Base-by-base conservation (phyloP, 768 basidiomycete species). In the Suillus tomentosus region DNA sequence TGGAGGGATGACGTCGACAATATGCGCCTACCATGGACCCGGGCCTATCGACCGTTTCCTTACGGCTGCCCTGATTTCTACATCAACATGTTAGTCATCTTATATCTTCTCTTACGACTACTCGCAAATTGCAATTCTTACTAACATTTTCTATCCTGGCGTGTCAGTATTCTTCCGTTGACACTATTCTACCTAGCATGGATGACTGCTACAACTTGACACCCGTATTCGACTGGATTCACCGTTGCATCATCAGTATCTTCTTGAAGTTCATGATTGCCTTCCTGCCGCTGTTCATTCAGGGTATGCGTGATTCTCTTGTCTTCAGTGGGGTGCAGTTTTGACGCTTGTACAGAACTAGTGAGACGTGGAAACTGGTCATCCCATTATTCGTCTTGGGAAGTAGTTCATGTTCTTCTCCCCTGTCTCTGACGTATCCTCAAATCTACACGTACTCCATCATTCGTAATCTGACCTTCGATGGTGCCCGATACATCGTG, bases 391-490 rank as follows among this genome's bases (percentile, higher is more conserved):
- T 66, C 95, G 97, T 66, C 83, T 99, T 11, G 86, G 87, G 66
- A 98, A 96, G 74, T 97, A 99, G 76, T 98, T 99, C 78, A 73
- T 88, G 68, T 99, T 97, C 6, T 79, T 96, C 17, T 98, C 97
- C 1, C 95, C 95, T 2, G 85, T 96, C 54, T 99, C 99, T 76
- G 97, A 99, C 75, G 91, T 99, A 66, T 99, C 99, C 97, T 1
- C 96, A 99, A 77, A 98, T 99, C 71, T 96, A 94, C 75, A 95
- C 95, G 55, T 94, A 99, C 73, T 99, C 97, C 31, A 98, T 99
- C 76, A 81, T 97, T 66, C 96, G 89, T 77, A 96, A 99, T 78
- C 80, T 99, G 79, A 96, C 94, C 5, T 98, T 97, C 65, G 97
- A 96, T 77, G 97, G 97, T 56, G 97, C 97, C 53, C 87, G 97